phyloP scores from a whole-genome alignment of 2,329 filamentous ascomycete genomes.

The Rutstroemia sp. region DNA sequence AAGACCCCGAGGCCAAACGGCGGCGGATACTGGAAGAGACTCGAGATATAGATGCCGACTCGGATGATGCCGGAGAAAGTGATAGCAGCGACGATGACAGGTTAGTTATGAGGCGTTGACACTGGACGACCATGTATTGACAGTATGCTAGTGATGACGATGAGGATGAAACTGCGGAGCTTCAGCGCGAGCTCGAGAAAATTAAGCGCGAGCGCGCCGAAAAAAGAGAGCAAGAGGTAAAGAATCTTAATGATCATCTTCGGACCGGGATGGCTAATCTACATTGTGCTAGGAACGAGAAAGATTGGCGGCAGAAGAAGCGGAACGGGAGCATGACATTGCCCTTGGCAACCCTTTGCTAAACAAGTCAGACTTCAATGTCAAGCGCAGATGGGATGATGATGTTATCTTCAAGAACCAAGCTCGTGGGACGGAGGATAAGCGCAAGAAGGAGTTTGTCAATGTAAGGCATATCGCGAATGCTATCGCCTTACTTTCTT shows the following conservation, averaged over 20 bases:
- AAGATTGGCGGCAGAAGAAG: constrained; percentile 71
- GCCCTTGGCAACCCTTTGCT: constrained; percentile 87
- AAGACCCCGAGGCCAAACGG: constrained; percentile 74
- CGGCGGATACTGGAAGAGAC: constrained; percentile 82
- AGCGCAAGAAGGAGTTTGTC: constrained; percentile 90
- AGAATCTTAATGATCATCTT: not conserved
- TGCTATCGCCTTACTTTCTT: constrained; percentile 4
- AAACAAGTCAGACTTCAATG: constrained; percentile 80
- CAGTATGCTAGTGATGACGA: constrained; percentile 51
- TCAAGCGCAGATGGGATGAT: constrained; percentile 93
- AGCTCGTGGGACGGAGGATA: constrained; percentile 88
- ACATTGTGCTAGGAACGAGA: constrained; percentile 57
- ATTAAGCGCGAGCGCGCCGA: constrained; percentile 79
- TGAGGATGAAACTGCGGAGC: constrained; percentile 77
- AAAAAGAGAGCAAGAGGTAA: constrained; percentile 66
- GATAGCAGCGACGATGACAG: constrained; percentile 56
- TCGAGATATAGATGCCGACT: constrained; percentile 78
- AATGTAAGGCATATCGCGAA: constrained; percentile 54
- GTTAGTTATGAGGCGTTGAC: constrained; percentile 23
- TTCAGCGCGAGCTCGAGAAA: constrained; percentile 89
- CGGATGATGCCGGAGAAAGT: constrained; percentile 52
- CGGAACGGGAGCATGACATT: constrained; percentile 79
- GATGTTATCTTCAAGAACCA: constrained; percentile 99
- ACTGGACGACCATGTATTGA: constrained; percentile 21
- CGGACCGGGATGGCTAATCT: not conserved